A percentile compares a stretch with the other conserved stretches of the same genome.
Conservation (phyloP, 805 yeast species). For the Candida adriatica region DNA sequence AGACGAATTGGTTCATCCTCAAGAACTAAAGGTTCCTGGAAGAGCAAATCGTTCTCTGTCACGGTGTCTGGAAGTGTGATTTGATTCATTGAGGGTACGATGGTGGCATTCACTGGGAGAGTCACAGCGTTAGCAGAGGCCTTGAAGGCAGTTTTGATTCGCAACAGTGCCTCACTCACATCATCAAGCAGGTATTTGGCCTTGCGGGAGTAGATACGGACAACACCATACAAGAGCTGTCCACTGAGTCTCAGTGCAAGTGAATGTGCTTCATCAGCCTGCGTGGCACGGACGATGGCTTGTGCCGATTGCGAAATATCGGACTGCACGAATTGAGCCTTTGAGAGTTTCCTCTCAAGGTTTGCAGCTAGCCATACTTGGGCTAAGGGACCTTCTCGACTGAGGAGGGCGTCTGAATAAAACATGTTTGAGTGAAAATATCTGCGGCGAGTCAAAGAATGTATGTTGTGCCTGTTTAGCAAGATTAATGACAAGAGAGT, state of each 20-base stretch:
- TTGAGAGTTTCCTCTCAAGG: slow-evolving; percentile 69
- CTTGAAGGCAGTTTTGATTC: slow-evolving; percentile 61
- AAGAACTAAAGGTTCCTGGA: slow-evolving; percentile 48
- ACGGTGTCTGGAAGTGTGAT: slow-evolving; percentile 70
- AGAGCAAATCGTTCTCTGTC: slow-evolving; percentile 67
- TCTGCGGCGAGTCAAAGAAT: no score
- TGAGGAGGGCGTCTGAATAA: slow-evolving; percentile 43
- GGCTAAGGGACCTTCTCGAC: slow-evolving; percentile 79
- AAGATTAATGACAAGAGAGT: no score
- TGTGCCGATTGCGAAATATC: slow-evolving; percentile 60
- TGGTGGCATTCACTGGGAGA: slow-evolving; percentile 53
- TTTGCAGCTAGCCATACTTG: slow-evolving; percentile 93
- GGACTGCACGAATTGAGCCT: slow-evolving; percentile 65
- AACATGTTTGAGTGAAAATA: no score
- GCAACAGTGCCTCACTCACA: slow-evolving; percentile 66
- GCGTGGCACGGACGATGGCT: slow-evolving; percentile 48
- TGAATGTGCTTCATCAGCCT: slow-evolving; percentile 35
- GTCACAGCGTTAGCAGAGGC: slow-evolving; percentile 41
- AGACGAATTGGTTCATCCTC: slow-evolving; percentile 17
- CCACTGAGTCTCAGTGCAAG: slow-evolving; percentile 79
- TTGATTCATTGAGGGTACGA: slow-evolving; percentile 50
- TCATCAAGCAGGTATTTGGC: slow-evolving; percentile 80
- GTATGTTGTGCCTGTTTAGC: no score
- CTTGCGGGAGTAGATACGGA: slow-evolving; percentile 77
- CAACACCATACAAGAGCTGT: slow-evolving; percentile 80